Evolutionary conservation across 345 rosid genomes (phyloP), one percentile per base, ranked within the genome.

Genomic region (Lepidium aucheri): DNA sequence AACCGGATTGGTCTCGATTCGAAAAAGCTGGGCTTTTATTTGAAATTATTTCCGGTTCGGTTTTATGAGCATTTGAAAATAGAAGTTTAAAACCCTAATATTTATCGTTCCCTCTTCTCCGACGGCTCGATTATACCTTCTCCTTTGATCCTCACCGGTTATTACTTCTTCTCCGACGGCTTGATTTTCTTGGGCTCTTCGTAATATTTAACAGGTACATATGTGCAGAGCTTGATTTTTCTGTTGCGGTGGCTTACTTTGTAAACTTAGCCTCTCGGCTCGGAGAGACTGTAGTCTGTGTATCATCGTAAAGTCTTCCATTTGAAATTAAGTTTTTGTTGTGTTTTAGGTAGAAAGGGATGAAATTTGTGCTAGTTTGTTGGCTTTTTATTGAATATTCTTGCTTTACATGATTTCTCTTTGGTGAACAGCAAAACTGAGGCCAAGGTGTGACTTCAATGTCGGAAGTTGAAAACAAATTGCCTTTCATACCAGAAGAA

Each of bases 401-500:
- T n/a, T n/a, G n/a, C n/a, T n/a, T n/a, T n/a, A n/a, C n/a, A n/a
- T n/a, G n/a, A 10, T 64, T 66, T n/a, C 18, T 55, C 11, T 4
- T 12, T 14, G 54, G 7, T 33, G 6, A 35, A 53, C 39, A 2
- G 56, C 30, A n/a, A 35, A 39, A 53, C 63, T 14, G 51, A 59
- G 50, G 39, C 41, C 9, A 43, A 36, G 9, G 63, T 18, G 49
- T 59, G 81, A 68, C 71, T 68, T 74, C 75, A 15, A 60, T 63
- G 60, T 55, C 78, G 13, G 87, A 71, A 63, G 15, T 60, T 10
- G 84, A 80, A 63, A 76, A 64, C n/a, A 65, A 84, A 40, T 57
- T 82, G 9, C 78, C 88, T 33, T 69, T 52, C 72, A 78, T 89
- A 67, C 82, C 90, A 20, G 74, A 79, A 4, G 84, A 89, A 44